Evolutionary conservation across 768 basidiomycete genomes (phyloP).

Genomic region (Postia placenta): DNA sequence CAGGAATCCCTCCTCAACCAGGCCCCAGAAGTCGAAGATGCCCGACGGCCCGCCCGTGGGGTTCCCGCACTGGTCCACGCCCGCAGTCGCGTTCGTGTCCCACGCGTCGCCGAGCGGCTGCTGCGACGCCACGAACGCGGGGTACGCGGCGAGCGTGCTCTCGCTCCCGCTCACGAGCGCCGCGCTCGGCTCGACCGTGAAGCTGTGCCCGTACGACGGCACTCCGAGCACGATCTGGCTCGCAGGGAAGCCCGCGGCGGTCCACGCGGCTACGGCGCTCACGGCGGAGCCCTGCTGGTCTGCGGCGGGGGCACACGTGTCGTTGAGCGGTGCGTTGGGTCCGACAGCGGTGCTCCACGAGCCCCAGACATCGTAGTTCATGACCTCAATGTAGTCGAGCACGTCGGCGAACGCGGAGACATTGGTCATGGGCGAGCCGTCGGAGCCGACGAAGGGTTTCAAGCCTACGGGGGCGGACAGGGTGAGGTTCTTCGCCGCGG

Average conservation of each 20-base stretch:
- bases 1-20: constrained; percentile 53
- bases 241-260: constrained; percentile 70
- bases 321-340: constrained; percentile 82
- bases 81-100: constrained; percentile 19
- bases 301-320: constrained; percentile 58
- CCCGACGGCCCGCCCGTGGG: constrained; percentile 36
- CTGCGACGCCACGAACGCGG: constrained; percentile 37
- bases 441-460: constrained; percentile 38
- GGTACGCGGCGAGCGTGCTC: constrained; percentile 44
- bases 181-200: constrained; percentile 28
- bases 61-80: constrained; percentile 29
- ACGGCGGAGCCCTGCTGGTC: constrained; percentile 71
- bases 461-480: constrained; percentile 49
- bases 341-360: constrained; percentile 50
- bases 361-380: constrained; percentile 68
- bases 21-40: constrained; percentile 55
- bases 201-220: constrained; percentile 79
- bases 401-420: constrained; percentile 67
- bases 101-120: constrained; percentile 38
- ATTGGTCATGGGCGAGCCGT: constrained; percentile 56
- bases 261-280: constrained; percentile 75
- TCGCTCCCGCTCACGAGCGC: constrained; percentile 29
- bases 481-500: constrained; percentile 47
- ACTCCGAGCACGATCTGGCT: constrained; percentile 78
- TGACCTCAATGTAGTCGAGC: constrained; percentile 59